Percentiles rank a stretch among this genome's conserved stretches.
Conservation (phyloP, 1,284 basidiomycete species). For the Butyriboletus appendiculatus region DNA sequence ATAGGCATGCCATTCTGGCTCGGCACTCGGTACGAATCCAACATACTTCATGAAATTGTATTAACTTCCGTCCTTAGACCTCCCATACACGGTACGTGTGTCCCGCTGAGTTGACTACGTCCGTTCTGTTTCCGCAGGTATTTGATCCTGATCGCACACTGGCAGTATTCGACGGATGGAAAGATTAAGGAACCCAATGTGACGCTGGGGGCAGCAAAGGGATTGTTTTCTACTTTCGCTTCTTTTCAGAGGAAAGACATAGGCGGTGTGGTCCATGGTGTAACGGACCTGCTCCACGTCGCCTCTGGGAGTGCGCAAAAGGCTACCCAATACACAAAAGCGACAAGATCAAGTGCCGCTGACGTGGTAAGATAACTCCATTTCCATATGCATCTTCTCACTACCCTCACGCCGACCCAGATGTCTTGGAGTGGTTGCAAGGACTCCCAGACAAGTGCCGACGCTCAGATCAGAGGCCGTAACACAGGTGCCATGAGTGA, state of each 20-base stretch:
- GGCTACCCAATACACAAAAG: slow-evolving; percentile 62
- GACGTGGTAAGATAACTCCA: slow-evolving; percentile 46
- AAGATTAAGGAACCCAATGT: slow-evolving; percentile 93
- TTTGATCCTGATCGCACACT: neutral
- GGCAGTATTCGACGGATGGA: slow-evolving; percentile 87
- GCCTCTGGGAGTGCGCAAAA: slow-evolving; percentile 48
- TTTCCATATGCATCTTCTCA: slow-evolving; percentile 11
- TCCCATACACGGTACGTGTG: slow-evolving; percentile 57
- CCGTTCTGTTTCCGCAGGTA: neutral
- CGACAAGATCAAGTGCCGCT: slow-evolving; percentile 79
- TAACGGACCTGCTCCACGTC: slow-evolving; percentile 41
- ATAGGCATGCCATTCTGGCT: slow-evolving; percentile 69
- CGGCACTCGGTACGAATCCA: slow-evolving; percentile 52
- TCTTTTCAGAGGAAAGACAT: slow-evolving; percentile 81
- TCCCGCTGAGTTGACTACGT: neutral
- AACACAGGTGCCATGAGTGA: slow-evolving; percentile 90
- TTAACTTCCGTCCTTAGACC: slow-evolving; percentile 39
- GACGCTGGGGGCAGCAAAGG: slow-evolving; percentile 75
- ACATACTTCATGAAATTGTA: neutral
- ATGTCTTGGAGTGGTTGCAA: slow-evolving; percentile 91
- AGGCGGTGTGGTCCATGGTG: slow-evolving; percentile 63
- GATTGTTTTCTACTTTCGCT: slow-evolving; percentile 64
- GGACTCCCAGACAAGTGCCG: slow-evolving; percentile 91
- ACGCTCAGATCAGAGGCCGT: slow-evolving; percentile 78
- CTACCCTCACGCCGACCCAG: slow-evolving; percentile 27